Evolutionary conservation across 2,329 filamentous ascomycete species (phyloP).

Genomic region (Aspergillus clavatus): DNA sequence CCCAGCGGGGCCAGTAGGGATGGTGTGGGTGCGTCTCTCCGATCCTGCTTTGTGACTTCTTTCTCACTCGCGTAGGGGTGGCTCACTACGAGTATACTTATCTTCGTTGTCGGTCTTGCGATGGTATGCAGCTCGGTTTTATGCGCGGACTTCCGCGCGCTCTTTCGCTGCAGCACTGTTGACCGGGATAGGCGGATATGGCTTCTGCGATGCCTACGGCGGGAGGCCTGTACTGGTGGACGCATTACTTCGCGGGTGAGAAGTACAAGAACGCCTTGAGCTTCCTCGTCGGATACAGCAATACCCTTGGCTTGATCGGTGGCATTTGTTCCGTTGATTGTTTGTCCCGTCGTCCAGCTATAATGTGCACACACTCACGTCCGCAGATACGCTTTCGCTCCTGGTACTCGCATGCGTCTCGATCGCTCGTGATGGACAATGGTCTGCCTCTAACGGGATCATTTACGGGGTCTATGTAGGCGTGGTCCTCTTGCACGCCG

Average conservation of each 20-base stretch:
- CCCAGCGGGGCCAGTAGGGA: slow-evolving; percentile 55
- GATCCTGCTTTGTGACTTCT: neutral
- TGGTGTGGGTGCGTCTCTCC: slow-evolving; percentile 51
- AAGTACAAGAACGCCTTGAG: slow-evolving; percentile 54
- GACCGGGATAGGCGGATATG: slow-evolving; percentile 41
- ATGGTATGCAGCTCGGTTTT: no score
- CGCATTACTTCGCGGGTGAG: slow-evolving; percentile 54
- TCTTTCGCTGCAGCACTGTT: neutral
- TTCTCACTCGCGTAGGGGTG: slow-evolving; percentile 40
- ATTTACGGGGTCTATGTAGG: slow-evolving; percentile 56
- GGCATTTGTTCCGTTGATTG: slow-evolving; percentile 60
- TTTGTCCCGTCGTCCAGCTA: slow-evolving; percentile 15
- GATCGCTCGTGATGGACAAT: slow-evolving; percentile 53
- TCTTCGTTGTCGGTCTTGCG: slow-evolving; percentile 56
- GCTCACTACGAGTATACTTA: slow-evolving; percentile 55
- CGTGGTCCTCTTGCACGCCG: slow-evolving; percentile 51
- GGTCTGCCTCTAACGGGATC: slow-evolving; percentile 51
- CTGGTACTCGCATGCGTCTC: slow-evolving; percentile 52
- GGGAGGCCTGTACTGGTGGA: slow-evolving; percentile 57
- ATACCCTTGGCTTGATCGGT: slow-evolving; percentile 57
- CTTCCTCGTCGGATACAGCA: slow-evolving; percentile 58
- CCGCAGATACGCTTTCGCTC: slow-evolving; percentile 26
- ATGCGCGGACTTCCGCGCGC: slow-evolving; percentile 18
- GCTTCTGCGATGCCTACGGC: slow-evolving; percentile 55
- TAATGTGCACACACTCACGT: neutral